These are phyloP conservation scores for Prunus mongolica DNA, from an alignment of 306 rosid species.

Conservation along the genomic window DNA sequence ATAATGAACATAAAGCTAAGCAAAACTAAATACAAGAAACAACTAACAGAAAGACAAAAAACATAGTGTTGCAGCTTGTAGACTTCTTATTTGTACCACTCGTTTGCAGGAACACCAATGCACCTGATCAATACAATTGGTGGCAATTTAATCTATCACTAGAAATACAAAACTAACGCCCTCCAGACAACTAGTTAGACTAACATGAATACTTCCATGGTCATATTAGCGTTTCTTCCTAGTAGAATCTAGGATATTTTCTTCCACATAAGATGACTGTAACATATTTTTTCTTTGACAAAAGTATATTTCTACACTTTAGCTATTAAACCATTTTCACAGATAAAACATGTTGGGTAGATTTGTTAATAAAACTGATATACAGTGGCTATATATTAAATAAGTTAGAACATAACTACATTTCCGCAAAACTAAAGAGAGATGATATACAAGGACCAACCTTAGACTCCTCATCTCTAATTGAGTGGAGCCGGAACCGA, in stretches of 20 bases:
- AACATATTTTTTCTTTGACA: not conserved
- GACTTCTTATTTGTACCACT: not conserved
- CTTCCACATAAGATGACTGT: not conserved
- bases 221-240: not conserved
- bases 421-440: not conserved
- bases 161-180: not conserved
- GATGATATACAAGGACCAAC: slow-evolving; percentile 19
- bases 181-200: not conserved
- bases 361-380: not conserved
- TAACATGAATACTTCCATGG: not conserved
- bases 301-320: not conserved
- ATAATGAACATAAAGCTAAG: not conserved
- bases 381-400: too few species aligned
- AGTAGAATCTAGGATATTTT: not conserved
- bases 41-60: not conserved
- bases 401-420: not conserved
- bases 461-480: slow-evolving; percentile 86
- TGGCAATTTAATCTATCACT: not conserved
- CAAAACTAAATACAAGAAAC: not conserved
- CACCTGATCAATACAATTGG: not conserved
- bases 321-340: not conserved
- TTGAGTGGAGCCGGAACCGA: slow-evolving; percentile 77
- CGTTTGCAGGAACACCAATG: not conserved
- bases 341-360: not conserved
- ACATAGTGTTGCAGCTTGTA: not conserved